Evolutionary conservation across 164 flowering plant genomes (phyloP), one percentile per base, ranked within the genome.

Genomic region (Stephania japonica): DNA sequence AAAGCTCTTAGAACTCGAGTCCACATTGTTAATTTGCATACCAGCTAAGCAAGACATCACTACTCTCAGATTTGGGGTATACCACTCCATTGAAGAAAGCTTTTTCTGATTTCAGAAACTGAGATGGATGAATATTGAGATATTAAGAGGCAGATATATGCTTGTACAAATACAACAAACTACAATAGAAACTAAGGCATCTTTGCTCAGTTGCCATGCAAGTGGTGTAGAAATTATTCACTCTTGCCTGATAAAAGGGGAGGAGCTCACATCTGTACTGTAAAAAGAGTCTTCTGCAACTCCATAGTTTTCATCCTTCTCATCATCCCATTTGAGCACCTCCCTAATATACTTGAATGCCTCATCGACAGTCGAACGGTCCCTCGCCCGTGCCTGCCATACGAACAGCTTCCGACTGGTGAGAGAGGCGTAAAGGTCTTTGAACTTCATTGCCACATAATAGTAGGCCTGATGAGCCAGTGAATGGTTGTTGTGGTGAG

Each of bases 241-340:
- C 65, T 87, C 91, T 73, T 81, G 89, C 73, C 87, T 78, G 44
- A 90, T 78, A 70, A 79, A 89, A 1, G 94, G 98, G 0, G 92
- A 88, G 8, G 98, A 95, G 80, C 98, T 95, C 76, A 87, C 72
- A 50, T 93, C 99, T 3, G 99, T 95, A 72, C 98, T 91, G 76
- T 88, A 95, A 73, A 89, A 90, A 8, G 99, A 96, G 75, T 96
- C 99, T 74, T 90, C 99, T 0, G 69, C 81, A 1, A 73, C 87
- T 27, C 73, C 88, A 66, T 80, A 87, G 77, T 78, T 84, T 18
- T 87, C 94, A 19, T 92, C 98, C 75, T 83, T 93, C 81, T 93
- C 97, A 4, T 96, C 98, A 27, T 93, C 98, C 99, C 99, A 96
- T 77, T 88, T 92, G 56, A 94, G 85, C 65, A 96, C 92, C 81